Percentiles rank a stretch among this genome's conserved stretches.
phyloP scores from a whole-genome alignment of 441 rosid species.

The Pelargonium myrrhifolium region DNA sequence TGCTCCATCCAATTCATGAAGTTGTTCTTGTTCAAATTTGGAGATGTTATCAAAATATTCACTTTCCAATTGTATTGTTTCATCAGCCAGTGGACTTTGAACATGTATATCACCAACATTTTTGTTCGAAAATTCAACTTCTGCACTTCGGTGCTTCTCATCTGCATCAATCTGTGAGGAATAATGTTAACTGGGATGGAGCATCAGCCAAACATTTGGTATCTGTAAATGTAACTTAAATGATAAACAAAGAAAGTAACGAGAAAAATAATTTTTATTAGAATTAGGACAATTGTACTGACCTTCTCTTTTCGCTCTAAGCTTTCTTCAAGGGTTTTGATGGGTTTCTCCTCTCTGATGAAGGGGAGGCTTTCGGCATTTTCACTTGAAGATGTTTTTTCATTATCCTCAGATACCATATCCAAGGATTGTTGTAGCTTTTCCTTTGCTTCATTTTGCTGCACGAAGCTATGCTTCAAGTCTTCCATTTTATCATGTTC shows the following conservation, averaged over 20 bases:
- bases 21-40: slow-evolving; percentile 23
- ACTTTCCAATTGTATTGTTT: slow-evolving; percentile 13
- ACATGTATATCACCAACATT: slow-evolving; percentile 17
- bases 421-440: slow-evolving; percentile 14
- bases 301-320: slow-evolving; percentile 15
- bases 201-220: slow-evolving; percentile 4
- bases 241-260: neutral
- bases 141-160: slow-evolving; percentile 15
- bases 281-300: neutral
- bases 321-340: slow-evolving; percentile 17
- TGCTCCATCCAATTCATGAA: slow-evolving; percentile 19
- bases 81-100: slow-evolving; percentile 9
- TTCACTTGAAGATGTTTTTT: slow-evolving; percentile 14
- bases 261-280: neutral
- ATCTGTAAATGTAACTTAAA: neutral
- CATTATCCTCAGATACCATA: slow-evolving; percentile 12
- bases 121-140: slow-evolving; percentile 20
- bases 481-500: slow-evolving; percentile 1
- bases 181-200: slow-evolving; percentile 20
- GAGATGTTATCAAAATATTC: slow-evolving; percentile 13
- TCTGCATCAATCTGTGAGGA: slow-evolving; percentile 14
- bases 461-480: slow-evolving; percentile 13
- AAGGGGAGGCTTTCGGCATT: slow-evolving; percentile 17
- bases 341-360: slow-evolving; percentile 9
- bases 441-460: slow-evolving; percentile 23